Percentiles rank a stretch among this genome's conserved stretches.
Conservation (phyloP, 805 yeast species). For the Grigorovia humatica region DNA sequence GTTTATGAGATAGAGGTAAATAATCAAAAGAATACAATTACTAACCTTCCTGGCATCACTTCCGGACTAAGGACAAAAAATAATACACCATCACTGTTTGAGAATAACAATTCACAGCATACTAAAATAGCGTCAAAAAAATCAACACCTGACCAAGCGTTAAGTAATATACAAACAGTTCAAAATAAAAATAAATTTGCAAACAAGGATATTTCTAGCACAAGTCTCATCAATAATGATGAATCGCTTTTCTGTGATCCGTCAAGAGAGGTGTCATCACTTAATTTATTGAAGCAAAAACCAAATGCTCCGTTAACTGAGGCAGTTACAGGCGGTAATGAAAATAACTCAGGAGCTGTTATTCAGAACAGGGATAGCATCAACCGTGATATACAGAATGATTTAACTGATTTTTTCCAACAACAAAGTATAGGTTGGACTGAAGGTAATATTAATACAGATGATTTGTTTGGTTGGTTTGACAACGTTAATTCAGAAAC, state of each 20-base stretch:
- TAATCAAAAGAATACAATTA: not conserved
- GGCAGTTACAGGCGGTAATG: not conserved
- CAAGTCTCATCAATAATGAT: not conserved
- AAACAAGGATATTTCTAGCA: not conserved
- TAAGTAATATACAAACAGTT: not conserved
- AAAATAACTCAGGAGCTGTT: not conserved
- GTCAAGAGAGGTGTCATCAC: not conserved
- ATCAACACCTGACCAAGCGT: not conserved
- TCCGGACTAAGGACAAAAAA: not conserved
- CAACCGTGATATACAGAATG: not conserved
- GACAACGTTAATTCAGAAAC: slow-evolving; percentile 62
- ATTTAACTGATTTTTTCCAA: slow-evolving; percentile 54
- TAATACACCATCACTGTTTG: not conserved
- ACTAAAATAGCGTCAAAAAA: not conserved
- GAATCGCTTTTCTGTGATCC: not conserved
- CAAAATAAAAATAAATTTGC: not conserved
- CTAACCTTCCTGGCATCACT: not conserved
- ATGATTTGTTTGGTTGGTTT: slow-evolving; percentile 91
- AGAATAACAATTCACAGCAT: not conserved
- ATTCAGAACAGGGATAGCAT: not conserved
- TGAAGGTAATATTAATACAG: slow-evolving; percentile 51
- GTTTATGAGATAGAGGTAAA: not conserved
- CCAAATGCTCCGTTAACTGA: not conserved
- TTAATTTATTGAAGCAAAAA: not conserved
- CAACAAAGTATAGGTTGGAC: slow-evolving; percentile 82